These are phyloP conservation scores for Phytophthora parvispora DNA, from an alignment of 352 stramenopile genomes.

Conservation along the genomic window DNA sequence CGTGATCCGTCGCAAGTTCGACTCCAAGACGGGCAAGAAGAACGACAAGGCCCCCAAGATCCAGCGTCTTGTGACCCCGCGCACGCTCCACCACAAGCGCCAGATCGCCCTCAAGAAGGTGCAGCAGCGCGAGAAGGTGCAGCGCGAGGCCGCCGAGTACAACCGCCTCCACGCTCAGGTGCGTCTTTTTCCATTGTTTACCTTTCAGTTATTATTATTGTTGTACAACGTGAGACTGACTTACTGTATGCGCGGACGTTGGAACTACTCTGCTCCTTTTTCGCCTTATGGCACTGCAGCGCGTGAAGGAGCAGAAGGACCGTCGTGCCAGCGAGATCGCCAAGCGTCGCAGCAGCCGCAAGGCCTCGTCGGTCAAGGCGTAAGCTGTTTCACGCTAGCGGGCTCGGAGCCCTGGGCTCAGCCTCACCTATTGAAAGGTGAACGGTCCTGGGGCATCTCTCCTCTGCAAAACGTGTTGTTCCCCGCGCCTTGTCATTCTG, in stretches of 20 bases:
- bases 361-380: constrained; percentile 94
- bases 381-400: constrained; percentile 59
- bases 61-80: constrained; percentile 99
- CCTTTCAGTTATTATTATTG: neutral
- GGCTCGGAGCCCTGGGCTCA: constrained; percentile 19
- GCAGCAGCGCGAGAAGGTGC: constrained; percentile 92
- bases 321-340: constrained; percentile 97
- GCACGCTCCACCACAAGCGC: constrained; percentile 97
- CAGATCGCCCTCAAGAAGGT: constrained; percentile 90
- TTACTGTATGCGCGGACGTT: constrained; percentile 44
- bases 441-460: constrained; percentile 30
- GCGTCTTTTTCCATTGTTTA: constrained; percentile 31
- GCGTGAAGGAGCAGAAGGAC: constrained; percentile 99
- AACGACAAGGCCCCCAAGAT: constrained; percentile 99
- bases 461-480: constrained; percentile 42
- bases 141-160: constrained; percentile 97
- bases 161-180: constrained; percentile 97
- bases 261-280: constrained; percentile 88
- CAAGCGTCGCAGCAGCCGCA: constrained; percentile 98
- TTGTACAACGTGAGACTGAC: constrained; percentile 43
- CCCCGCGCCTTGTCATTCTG: constrained; percentile 12
- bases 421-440: constrained; percentile 21
- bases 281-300: constrained; percentile 96
- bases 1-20: constrained; percentile 99
- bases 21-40: constrained; percentile 99